Percentiles rank a stretch among this genome's conserved stretches.
phyloP scores from a whole-genome alignment of 768 basidiomycete species.

The Phanerochaete sordida region DNA sequence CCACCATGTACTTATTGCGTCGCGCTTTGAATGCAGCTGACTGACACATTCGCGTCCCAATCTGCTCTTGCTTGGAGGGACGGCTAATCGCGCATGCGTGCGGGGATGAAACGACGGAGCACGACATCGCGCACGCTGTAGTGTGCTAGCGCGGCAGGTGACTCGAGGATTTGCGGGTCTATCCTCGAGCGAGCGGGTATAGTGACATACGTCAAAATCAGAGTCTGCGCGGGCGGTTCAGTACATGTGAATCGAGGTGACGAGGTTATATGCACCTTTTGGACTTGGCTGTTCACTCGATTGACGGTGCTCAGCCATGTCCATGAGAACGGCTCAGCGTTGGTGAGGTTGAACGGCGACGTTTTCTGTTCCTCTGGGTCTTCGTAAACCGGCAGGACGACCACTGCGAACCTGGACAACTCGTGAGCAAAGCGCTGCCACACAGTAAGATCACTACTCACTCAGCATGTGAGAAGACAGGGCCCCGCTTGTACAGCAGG shows the following conservation, averaged over 20 bases:
- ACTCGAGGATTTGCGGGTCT: slow-evolving; percentile 46
- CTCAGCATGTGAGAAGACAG: slow-evolving; percentile 96
- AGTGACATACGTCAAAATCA: slow-evolving; percentile 87
- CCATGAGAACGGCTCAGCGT: slow-evolving; percentile 79
- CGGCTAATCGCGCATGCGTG: slow-evolving; percentile 89
- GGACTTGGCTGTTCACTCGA: slow-evolving; percentile 93
- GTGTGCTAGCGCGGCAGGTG: slow-evolving; percentile 71
- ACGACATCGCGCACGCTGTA: slow-evolving; percentile 86
- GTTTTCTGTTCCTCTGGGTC: slow-evolving; percentile 65
- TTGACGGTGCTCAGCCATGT: slow-evolving; percentile 97
- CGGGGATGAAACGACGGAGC: slow-evolving; percentile 82
- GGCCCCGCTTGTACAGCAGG: slow-evolving; percentile 90
- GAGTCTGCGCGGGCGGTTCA: slow-evolving; percentile 54
- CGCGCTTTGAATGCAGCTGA: background rate
- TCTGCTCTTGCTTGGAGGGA: background rate
- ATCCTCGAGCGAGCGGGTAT: slow-evolving; percentile 75
- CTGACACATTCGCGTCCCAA: background rate
- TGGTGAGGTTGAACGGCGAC: slow-evolving; percentile 63
- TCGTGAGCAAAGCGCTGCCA: background rate
- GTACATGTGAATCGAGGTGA: background rate
- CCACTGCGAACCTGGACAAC: slow-evolving; percentile 74
- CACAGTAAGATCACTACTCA: slow-evolving; percentile 34
- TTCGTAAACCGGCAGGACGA: slow-evolving; percentile 90
- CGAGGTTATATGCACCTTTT: slow-evolving; percentile 62
- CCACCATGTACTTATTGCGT: background rate